Evolutionary conservation across 441 rosid genomes (phyloP).

Genomic region (Populus hybrid): DNA sequence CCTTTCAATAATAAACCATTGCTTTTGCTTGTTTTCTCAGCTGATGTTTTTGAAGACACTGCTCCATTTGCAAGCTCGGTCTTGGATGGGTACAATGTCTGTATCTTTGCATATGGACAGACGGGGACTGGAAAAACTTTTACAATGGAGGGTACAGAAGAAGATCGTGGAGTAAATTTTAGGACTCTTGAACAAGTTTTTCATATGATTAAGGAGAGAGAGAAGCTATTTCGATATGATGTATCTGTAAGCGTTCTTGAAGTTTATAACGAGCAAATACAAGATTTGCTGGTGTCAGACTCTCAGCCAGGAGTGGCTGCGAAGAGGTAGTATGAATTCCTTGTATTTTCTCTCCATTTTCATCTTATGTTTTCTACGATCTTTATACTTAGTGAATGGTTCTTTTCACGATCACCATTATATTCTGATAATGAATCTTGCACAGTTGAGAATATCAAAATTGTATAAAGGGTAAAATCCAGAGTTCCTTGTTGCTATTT

Average conservation of each 20-base stretch:
- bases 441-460: not conserved
- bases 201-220: constrained; percentile 53
- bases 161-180: constrained; percentile 91
- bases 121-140: constrained; percentile 96
- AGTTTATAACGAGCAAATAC: constrained; percentile 93
- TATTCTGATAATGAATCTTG: not conserved
- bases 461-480: not conserved
- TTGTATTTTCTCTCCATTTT: not conserved
- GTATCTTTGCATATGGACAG: constrained; percentile 97
- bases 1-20: constrained; percentile 2
- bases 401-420: not conserved
- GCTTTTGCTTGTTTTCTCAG: constrained; percentile 34
- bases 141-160: constrained; percentile 91
- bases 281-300: constrained; percentile 66
- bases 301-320: constrained; percentile 52
- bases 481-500: not conserved
- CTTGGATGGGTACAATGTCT: constrained; percentile 94
- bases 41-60: constrained; percentile 83
- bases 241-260: constrained; percentile 90
- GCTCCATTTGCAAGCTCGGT: constrained; percentile 89
- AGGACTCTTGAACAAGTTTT: constrained; percentile 79
- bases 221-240: constrained; percentile 62
- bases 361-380: not conserved
- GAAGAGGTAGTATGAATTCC: constrained; percentile 54
- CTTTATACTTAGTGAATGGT: not conserved